These are phyloP conservation scores for Megacollybia marginata DNA, from an alignment of 768 basidiomycete genomes.

Conservation along the genomic window DNA sequence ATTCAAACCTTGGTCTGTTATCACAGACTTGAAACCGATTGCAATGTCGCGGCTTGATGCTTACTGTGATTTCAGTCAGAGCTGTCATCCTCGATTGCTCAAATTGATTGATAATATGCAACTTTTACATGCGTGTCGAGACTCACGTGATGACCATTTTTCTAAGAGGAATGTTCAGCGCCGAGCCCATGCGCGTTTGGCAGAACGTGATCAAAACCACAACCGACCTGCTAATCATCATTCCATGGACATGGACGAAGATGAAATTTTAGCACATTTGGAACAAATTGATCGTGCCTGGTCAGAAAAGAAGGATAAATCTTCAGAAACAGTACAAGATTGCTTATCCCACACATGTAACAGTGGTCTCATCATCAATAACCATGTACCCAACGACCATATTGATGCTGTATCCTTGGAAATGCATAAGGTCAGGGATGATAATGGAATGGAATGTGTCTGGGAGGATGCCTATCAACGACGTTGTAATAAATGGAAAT, in stretches of 20 bases:
- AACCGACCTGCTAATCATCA: background rate
- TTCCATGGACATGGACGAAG: background rate
- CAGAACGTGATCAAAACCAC: background rate
- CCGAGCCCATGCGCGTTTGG: background rate
- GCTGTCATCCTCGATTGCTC: slow-evolving; percentile 2
- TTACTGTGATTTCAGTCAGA: slow-evolving; percentile 13
- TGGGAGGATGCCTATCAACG: background rate
- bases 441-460: background rate
- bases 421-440: background rate
- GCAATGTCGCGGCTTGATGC: slow-evolving; percentile 21
- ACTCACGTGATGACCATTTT: slow-evolving; percentile 25
- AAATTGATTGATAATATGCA: slow-evolving; percentile 32
- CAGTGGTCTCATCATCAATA: background rate
- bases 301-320: background rate
- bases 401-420: background rate
- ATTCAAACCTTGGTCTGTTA: slow-evolving; percentile 22
- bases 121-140: slow-evolving; percentile 31
- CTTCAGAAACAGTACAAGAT: background rate
- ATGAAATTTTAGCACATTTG: background rate
- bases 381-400: background rate
- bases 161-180: slow-evolving; percentile 3
- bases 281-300: background rate
- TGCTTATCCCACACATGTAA: background rate
- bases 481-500: background rate
- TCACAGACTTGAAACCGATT: slow-evolving; percentile 13